Base-by-base conservation (phyloP, 108 stramenopile genomes). In the Nitzschia putrida region DNA sequence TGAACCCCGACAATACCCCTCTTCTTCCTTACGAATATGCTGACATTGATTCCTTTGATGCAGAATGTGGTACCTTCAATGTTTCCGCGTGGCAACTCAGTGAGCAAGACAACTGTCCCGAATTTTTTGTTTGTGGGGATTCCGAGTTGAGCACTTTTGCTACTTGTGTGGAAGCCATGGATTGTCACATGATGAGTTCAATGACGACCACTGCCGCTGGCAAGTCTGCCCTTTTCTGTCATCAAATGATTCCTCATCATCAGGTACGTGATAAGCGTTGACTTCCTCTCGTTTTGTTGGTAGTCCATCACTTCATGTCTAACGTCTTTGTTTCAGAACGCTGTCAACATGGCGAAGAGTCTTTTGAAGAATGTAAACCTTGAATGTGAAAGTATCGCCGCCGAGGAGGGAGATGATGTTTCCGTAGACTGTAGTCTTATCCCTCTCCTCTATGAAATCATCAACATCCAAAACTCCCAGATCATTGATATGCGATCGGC, bases 191-290 rank as follows among this genome's bases (percentile, higher is more conserved):
- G 90, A 66, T 82, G 60, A 61, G n/a, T n/a, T 80, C 74, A 0
- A 90, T 90, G 89, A 87, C 86, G 23, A 81, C 80, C 25, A 63
- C 23, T 52, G 75, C 57, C 7, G 55, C 25, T 8, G 57, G 57
- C 13, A 41, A 57, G 6, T 47, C 45, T 18, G 82, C 45, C 26
- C 60, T 88, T 42, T 91, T 91, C 57, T 77, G 90, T 53, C 88
- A 88, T 78, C 91, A 95, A 79, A 96, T 95, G 93, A 96, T 96
- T 57, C 92, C 95, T 24, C 95, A 95, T 69, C 91, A 95, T 65
- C 83, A 49, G 18, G 47, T 49, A 49, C 47, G 47, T 49, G 11
- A 9, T 44, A 44, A 11, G 44, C 9, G 44, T 44, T 44, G 44
- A 44, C 9, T 11, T 44, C 13, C 11, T 44, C 44, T 44, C 44